Conservation (phyloP, 2,329 filamentous ascomycete genomes). For the Hortaea werneckii region DNA sequence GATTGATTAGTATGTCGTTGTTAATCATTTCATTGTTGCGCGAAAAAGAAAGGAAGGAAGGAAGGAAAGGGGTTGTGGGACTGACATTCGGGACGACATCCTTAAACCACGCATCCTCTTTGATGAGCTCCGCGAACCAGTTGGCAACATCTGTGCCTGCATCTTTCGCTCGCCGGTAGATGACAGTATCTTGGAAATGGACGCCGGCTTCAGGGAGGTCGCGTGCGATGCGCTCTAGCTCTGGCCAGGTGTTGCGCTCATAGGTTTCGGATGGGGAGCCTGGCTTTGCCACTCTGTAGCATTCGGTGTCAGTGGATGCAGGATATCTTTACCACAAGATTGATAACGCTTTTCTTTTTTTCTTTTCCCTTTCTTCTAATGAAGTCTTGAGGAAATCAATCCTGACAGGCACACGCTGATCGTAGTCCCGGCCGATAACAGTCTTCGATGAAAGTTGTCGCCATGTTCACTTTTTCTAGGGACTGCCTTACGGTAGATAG, state of each 20-base stretch:
- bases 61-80: background rate
- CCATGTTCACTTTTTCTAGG: no score
- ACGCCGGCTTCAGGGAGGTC: conserved; percentile 68
- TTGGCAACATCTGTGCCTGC: conserved; percentile 41
- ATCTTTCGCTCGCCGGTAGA: conserved; percentile 56
- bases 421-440: no score
- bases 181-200: conserved; percentile 53
- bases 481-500: conserved; percentile 44
- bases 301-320: conserved; percentile 7
- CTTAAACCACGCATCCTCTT: conserved; percentile 62
- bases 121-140: conserved; percentile 56
- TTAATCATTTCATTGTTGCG: background rate
- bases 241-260: conserved; percentile 36
- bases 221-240: conserved; percentile 35
- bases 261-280: conserved; percentile 30
- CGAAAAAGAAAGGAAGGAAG: background rate
- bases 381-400: no score
- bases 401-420: no score
- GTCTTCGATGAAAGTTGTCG: no score
- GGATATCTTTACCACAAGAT: background rate
- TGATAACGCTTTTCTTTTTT: no score
- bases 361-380: no score
- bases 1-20: conserved; percentile 1
- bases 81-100: conserved; percentile 57
- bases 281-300: conserved; percentile 29